Evolutionary conservation across 192 early-diverging fungal genomes (phyloP).

Genomic region (Backusella macrospora): DNA sequence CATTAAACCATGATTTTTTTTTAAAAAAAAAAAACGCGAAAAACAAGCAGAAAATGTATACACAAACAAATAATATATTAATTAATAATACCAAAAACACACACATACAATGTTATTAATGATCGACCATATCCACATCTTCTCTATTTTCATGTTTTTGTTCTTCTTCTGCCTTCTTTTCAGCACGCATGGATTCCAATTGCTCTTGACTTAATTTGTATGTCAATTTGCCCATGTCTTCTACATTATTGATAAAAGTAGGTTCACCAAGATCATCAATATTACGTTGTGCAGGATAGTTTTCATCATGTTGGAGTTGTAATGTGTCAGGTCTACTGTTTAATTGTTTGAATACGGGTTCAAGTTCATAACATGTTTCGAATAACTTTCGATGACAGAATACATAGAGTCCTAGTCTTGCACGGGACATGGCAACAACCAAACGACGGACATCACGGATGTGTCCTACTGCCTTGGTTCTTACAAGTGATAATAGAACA

Average conservation of each 20-base stretch:
- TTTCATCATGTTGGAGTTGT: slow-evolving; percentile 61
- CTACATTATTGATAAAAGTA: slow-evolving; percentile 50
- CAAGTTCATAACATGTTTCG: slow-evolving; percentile 81
- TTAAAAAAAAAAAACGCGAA: background rate
- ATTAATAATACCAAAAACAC: too few relatives aligned
- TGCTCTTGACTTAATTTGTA: slow-evolving; percentile 69
- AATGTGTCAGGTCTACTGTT: slow-evolving; percentile 64
- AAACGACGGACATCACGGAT: slow-evolving; percentile 91
- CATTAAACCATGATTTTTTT: background rate
- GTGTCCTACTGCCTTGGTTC: slow-evolving; percentile 88
- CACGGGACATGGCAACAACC: slow-evolving; percentile 92
- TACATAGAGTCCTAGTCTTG: slow-evolving; percentile 92
- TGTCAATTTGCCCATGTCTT: slow-evolving; percentile 65
- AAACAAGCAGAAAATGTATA: background rate
- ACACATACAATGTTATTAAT: background rate
- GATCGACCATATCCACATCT: background rate
- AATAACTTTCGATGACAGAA: slow-evolving; percentile 81
- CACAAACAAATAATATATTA: background rate
- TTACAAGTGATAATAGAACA: slow-evolving; percentile 91
- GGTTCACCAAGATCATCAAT: slow-evolving; percentile 42
- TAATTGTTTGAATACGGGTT: slow-evolving; percentile 65
- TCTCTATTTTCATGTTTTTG: background rate
- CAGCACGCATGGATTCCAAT: slow-evolving; percentile 39
- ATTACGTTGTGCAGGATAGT: slow-evolving; percentile 34
- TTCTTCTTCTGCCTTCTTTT: slow-evolving; percentile 8